These are phyloP conservation scores for Mycena capillaripes DNA, from an alignment of 768 basidiomycete species.

Conservation along the genomic window DNA sequence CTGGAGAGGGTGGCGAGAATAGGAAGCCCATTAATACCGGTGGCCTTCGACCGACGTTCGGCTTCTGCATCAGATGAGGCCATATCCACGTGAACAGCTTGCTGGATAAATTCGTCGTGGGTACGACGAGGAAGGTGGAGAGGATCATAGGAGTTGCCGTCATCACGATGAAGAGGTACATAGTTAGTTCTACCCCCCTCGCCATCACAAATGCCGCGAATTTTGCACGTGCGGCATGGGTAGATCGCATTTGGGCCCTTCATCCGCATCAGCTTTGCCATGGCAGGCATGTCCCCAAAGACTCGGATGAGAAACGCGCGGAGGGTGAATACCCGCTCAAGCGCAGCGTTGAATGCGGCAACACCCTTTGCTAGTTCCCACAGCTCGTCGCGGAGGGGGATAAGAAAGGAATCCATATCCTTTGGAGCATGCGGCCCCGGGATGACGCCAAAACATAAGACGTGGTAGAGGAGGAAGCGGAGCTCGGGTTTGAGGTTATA, in stretches of 20 bases:
- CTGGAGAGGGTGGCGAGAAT: too few relatives aligned
- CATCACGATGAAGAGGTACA: constrained; percentile 42
- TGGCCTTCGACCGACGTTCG: constrained; percentile 38
- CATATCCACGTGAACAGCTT: constrained; percentile 41
- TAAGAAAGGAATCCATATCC: background rate
- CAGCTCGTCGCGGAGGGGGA: too few relatives aligned
- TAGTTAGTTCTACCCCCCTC: constrained; percentile 41
- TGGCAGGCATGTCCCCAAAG: too few relatives aligned
- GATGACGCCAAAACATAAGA: constrained; percentile 56
- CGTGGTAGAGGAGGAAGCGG: constrained; percentile 45
- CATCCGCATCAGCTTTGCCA: constrained; percentile 5
- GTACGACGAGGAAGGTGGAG: constrained; percentile 49
- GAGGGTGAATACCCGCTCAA: constrained; percentile 6
- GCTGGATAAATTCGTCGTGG: constrained; percentile 46
- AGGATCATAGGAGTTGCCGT: constrained; percentile 42
- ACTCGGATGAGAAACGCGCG: constrained; percentile 23
- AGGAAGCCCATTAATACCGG: constrained; percentile 51
- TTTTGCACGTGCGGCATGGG: constrained; percentile 46
- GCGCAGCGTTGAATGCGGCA: too few relatives aligned
- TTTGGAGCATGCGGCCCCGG: constrained; percentile 51
- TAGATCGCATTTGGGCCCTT: constrained; percentile 35
- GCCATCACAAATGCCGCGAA: constrained; percentile 46
- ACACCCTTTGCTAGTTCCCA: too few relatives aligned
- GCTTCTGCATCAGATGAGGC: constrained; percentile 38
- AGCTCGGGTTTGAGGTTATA: constrained; percentile 56